Evolutionary conservation across 805 yeast species (phyloP), one percentile per base, ranked within the genome.

Genomic region (Metschnikowia continentalis): DNA sequence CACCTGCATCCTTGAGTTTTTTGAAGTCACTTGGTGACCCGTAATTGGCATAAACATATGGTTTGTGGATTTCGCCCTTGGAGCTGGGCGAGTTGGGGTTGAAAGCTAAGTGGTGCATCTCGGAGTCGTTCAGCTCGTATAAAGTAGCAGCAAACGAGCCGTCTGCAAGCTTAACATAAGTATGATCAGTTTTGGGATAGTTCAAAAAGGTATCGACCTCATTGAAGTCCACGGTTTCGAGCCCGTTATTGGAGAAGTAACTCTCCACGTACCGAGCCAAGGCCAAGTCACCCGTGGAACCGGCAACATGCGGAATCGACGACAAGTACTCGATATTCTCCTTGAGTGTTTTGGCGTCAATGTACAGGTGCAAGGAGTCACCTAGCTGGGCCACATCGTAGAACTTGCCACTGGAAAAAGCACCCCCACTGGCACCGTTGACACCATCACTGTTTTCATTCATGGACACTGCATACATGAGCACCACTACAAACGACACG

Each of bases 241-340:
- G 54, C 1, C 88, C 87, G 54, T 83, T 80, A 47, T 81, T 77
- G 20, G 67, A 63, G 67, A 87, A 81, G 45, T 80, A 79, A 22
- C 78, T 78, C 53, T 80, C 75, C 14, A 91, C 72, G 62, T 84
- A 90, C 51, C 78, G 74, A 1, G 90, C 84, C 35, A 90, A 68
- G 0, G 92, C 78, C 52, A 82, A 67, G 65, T 90, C 97, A 17
- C 96, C 98, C 14, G 82, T 79, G 2, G 97, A 85, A 3, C 98
- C 98, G 0, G 97, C 82, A 56, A 86, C 68, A 64, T 90, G 97
- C 2, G 96, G 90, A 82, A 90, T 81, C 6, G 87, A 79, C 26
- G 91, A 82, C 22, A 90, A 63, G 59, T 88, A 88, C 57, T 87
- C 86, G 51, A 86, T 61, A 54, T 84, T 82, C 42, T 80, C 83